Base-by-base conservation (phyloP, 2,329 filamentous ascomycete genomes). In the Pseudonectria buxi region DNA sequence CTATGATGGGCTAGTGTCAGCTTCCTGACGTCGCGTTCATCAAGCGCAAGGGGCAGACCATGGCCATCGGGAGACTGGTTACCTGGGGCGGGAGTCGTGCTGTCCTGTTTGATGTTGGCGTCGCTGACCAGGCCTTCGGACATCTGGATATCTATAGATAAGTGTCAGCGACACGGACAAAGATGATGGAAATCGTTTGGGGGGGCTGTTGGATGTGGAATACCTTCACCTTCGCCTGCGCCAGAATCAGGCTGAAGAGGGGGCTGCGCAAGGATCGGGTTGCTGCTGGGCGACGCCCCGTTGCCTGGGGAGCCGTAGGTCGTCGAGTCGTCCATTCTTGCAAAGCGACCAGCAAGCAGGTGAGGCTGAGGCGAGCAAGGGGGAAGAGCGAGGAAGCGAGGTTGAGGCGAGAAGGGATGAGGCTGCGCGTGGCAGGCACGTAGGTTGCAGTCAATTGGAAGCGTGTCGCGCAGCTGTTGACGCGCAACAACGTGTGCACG, bases 11-110 rank as follows among this genome's bases (percentile, higher is more conserved):
- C 9, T 22, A 6, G 18, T 6, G 18, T 22, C 18, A 22, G 18
- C 18, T 22, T 74, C 51, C 84, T 76, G 39, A 51, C 33, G 27
- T 41, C 26, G 25, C 79, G 79, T 32, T 72, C 81, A 41, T 76
- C 70, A 27, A 81, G 78, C 37, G 79, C 78, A 66, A 87, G 79
- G 49, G 82, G 67, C n/a, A 78, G 75, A 54, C 81, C 83, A 54
- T 22, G 18, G 18, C 18, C 18, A 22, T 22, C 9, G 9, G 18
- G 18, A 42, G 64, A 65, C 32, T 54, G 50, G 37, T 61, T 67
- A 44, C 68, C 69, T 41, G 77, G 71, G 14, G 72, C 76, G 33
- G 73, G 69, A 24, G 76, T 75, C 26, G 72, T 68, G 50, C 68
- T 76, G 47, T 81, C 78, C 56, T 78, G 75, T 59, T 79, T 79